Evolutionary conservation across 345 rosid genomes (phyloP).

Genomic region (Lenwebbia sp.): DNA sequence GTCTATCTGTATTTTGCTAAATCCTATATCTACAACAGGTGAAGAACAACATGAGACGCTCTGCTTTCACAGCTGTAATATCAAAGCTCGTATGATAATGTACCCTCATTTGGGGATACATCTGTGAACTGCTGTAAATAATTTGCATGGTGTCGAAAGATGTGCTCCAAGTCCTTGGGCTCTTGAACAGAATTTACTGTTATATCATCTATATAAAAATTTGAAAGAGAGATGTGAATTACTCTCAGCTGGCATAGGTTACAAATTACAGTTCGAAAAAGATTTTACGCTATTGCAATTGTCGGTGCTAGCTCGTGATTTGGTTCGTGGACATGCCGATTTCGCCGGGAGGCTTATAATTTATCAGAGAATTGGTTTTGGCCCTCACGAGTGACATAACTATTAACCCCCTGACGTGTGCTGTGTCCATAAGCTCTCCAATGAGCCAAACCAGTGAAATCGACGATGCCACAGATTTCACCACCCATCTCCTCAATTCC

Average conservation of each 20-base stretch:
- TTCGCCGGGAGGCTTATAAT: not conserved
- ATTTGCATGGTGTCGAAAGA: not conserved
- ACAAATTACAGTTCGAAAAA: not conserved
- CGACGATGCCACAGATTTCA: not conserved
- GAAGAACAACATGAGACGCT: not conserved
- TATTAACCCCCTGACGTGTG: not conserved
- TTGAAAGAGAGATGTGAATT: not conserved
- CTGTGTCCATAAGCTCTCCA: not conserved
- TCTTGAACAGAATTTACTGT: too few species aligned
- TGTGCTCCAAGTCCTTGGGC: not conserved
- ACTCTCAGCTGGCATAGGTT: not conserved
- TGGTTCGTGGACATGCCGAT: not conserved
- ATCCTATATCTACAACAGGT: slow-evolving; percentile 22
- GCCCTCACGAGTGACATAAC: not conserved
- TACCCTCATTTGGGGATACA: not conserved
- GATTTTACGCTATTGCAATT: not conserved
- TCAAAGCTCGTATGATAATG: not conserved
- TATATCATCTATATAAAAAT: too few species aligned
- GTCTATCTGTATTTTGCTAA: slow-evolving; percentile 28
- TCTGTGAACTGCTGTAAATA: not conserved
- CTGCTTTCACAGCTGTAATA: not conserved
- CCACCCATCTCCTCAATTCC: not conserved
- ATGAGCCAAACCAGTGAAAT: not conserved
- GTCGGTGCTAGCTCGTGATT: not conserved
- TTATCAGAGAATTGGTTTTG: not conserved